phyloP scores from a whole-genome alignment of 1,139 yeast genomes.

The Kurtzmaniella quercitrusa region DNA sequence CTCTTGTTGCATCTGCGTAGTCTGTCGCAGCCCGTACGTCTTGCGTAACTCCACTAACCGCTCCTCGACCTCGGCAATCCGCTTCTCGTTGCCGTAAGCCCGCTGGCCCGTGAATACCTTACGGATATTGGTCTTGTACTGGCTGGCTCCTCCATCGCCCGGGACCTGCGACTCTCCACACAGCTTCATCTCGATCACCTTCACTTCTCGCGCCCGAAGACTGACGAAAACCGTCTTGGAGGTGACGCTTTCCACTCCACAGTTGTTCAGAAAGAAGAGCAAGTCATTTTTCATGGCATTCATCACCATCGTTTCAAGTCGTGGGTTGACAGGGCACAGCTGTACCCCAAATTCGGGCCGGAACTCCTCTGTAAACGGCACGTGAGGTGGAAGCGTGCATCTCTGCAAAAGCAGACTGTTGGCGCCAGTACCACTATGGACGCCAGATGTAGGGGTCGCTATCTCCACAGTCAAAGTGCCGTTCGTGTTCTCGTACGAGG shows the following conservation, averaged over 20 bases:
- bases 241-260: conserved; percentile 26
- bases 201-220: conserved; percentile 54
- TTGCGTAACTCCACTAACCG: conserved; percentile 23
- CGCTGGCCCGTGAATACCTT: conserved; percentile 34
- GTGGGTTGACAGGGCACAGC: conserved; percentile 47
- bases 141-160: neutral
- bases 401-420: neutral
- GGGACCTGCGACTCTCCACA: conserved; percentile 8
- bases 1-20: neutral
- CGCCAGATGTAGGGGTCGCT: neutral
- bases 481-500: neutral
- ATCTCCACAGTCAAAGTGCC: neutral
- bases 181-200: conserved; percentile 39
- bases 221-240: conserved; percentile 42
- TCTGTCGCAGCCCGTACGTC: neutral
- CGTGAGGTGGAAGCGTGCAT: conserved; percentile 31
- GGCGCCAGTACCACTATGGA: neutral
- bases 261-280: conserved; percentile 37
- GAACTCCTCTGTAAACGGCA: conserved; percentile 49
- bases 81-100: conserved; percentile 28
- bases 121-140: conserved; percentile 32
- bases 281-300: conserved; percentile 56
- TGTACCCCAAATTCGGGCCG: conserved; percentile 49
- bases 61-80: conserved; percentile 22
- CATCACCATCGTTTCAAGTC: conserved; percentile 48